These are phyloP conservation scores for Xylariales sp. DNA, from an alignment of 2,329 filamentous ascomycete species.

Conservation along the genomic window DNA sequence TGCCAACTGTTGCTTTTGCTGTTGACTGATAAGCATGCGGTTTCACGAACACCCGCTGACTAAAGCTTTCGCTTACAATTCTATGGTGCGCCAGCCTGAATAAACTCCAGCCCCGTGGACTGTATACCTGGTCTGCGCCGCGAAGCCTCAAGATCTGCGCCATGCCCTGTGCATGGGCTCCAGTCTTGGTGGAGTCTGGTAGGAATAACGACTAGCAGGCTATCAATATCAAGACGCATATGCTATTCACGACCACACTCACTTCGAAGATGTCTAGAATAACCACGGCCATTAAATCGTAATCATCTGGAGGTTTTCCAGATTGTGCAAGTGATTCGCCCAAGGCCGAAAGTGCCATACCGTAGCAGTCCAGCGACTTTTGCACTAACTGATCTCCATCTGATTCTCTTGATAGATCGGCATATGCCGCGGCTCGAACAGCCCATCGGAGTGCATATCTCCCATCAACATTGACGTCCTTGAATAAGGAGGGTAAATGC, in stretches of 20 bases:
- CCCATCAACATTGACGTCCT: constrained; percentile 31
- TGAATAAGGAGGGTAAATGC: constrained; percentile 26
- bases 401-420: constrained; percentile 24
- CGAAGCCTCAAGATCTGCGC: constrained; percentile 32
- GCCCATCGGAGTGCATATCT: constrained; percentile 31
- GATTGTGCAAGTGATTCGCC: constrained; percentile 22
- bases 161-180: constrained; percentile 33
- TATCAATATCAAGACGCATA: neutral
- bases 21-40: neutral
- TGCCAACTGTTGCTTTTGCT: constrained; percentile 32
- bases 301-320: constrained; percentile 31
- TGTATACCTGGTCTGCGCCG: constrained; percentile 28
- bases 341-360: constrained; percentile 27
- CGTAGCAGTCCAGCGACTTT: constrained; percentile 28
- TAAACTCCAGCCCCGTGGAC: constrained; percentile 31
- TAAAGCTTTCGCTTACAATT: constrained; percentile 15
- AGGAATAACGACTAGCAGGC: constrained; percentile 26
- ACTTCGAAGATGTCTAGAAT: constrained; percentile 36
- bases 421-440: constrained; percentile 30
- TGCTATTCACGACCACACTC: constrained; percentile 1
- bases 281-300: constrained; percentile 34
- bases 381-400: constrained; percentile 12
- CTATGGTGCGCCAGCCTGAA: constrained; percentile 34
- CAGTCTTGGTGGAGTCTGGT: constrained; percentile 16
- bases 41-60: neutral